phyloP scores from a whole-genome alignment of 371 early-diverging fungal species.

The Mortierella sp. region DNA sequence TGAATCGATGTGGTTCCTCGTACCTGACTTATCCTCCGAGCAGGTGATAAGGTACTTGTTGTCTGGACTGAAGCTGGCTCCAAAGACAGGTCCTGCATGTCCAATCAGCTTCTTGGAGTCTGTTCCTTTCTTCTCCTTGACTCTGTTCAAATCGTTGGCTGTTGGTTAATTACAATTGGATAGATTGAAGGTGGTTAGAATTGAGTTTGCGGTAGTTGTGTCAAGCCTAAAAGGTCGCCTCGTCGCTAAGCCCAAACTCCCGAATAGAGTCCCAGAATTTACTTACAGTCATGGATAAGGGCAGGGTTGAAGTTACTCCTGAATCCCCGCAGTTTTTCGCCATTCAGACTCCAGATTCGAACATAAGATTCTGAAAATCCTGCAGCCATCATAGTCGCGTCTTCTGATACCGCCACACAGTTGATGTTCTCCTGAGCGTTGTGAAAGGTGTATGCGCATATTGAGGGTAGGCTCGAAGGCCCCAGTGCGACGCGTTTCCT shows the following conservation, averaged over 20 bases:
- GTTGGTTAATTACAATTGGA: slow-evolving; percentile 4
- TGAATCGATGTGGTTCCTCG: background rate
- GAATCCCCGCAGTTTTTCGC: slow-evolving; percentile 74
- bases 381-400: slow-evolving; percentile 83
- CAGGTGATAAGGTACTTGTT: slow-evolving; percentile 92
- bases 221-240: background rate
- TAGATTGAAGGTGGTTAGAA: background rate
- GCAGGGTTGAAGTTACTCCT: slow-evolving; percentile 69
- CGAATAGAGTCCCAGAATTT: background rate
- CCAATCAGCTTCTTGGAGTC: slow-evolving; percentile 87
- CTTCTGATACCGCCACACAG: slow-evolving; percentile 83
- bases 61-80: slow-evolving; percentile 91
- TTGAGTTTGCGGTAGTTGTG: background rate
- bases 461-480: slow-evolving; percentile 88
- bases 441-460: slow-evolving; percentile 98
- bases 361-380: slow-evolving; percentile 95
- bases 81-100: slow-evolving; percentile 98
- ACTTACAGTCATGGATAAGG: slow-evolving; percentile 68
- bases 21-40: slow-evolving; percentile 97
- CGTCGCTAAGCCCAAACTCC: background rate
- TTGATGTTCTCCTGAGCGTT: slow-evolving; percentile 92
- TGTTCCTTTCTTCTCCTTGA: slow-evolving; percentile 67
- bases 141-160: slow-evolving; percentile 67
- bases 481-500: slow-evolving; percentile 85
- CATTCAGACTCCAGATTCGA: slow-evolving; percentile 89